These are phyloP conservation scores for Fagus sylvatica DNA, from an alignment of 306 rosid species.

Conservation along the genomic window DNA sequence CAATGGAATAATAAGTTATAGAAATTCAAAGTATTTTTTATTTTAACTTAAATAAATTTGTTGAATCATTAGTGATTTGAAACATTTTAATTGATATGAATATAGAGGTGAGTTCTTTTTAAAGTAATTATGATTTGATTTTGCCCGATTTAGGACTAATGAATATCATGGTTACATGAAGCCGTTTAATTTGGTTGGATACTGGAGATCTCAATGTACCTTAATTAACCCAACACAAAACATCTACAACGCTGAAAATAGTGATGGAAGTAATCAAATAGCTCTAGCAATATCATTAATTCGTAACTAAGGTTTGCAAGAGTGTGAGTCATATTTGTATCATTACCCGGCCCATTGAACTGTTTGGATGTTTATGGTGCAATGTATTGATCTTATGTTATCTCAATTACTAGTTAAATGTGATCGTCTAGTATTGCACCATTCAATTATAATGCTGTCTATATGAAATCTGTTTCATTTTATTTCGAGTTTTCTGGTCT, in stretches of 20 bases:
- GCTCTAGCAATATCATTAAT: neutral
- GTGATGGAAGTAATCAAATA: neutral
- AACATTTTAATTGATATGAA: neutral
- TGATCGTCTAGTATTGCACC: neutral
- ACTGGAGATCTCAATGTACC: too few species aligned
- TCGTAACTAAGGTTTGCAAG: neutral
- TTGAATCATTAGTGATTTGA: neutral
- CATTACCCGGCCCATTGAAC: neutral
- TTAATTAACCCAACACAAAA: too few species aligned
- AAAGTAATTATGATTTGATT: neutral
- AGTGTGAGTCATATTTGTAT: neutral
- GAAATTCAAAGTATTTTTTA: neutral
- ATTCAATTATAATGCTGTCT: neutral
- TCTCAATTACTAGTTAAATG: neutral
- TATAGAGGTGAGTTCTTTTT: neutral
- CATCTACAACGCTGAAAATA: neutral
- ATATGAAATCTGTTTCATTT: neutral
- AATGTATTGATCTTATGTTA: neutral
- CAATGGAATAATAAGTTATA: neutral
- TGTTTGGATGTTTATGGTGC: neutral
- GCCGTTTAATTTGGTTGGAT: too few species aligned
- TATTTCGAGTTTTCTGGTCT: neutral
- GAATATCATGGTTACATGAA: neutral
- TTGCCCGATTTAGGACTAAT: neutral
- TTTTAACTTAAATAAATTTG: neutral